Evolutionary conservation across 305 asterid species (phyloP), one percentile per base, ranked within the genome.

Genomic region (Fraxinus baroniana): DNA sequence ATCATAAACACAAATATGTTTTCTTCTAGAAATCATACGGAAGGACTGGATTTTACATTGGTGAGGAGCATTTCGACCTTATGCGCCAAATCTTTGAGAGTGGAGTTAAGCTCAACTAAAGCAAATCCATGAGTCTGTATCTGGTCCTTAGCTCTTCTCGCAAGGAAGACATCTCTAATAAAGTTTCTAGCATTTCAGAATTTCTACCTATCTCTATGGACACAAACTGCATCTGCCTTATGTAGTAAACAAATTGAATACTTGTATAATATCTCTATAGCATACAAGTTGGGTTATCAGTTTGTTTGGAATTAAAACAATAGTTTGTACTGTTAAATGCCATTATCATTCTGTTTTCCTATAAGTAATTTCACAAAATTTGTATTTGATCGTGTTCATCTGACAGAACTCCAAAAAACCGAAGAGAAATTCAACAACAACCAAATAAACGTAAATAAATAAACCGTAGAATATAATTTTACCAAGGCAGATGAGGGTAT

Each of bases 21-120:
- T 73, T 81, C 41, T 84, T 79, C 80, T 87, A 81, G 85, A 10
- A 73, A 62, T 35, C 83, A 73, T 71, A 18, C 83, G 9, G 28
- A 3, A 82, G 33, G 75, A 4, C 49, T 24, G 89, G 83, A 68
- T 22, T n/a, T 24, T 88, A 70, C 84, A 2, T 4, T 3, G 78
- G 86, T 33, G 91, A 87, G 77, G 9, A 3, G 68, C 35, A 86
- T 76, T 89, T 81, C 72, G 91, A 87, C 12, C 83, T 85, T 87
- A 83, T 90, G 87, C 60, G 88, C 80, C 84, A 76, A 32, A 24
- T 90, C 80, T 90, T 88, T 37, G 89, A 83, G 77, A 82, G 86
- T 18, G 91, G 90, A 64, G 84, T 90, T 80, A 80, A 32, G 46
- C 78, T 85, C 46, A 44, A 66, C 62, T 83, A 74, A 78, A 46